A percentile compares a stretch with the other conserved stretches of the same genome.
Evolutionary conservation across 2,329 filamentous ascomycete species (phyloP).

Genomic region (Fusarium scirpi): DNA sequence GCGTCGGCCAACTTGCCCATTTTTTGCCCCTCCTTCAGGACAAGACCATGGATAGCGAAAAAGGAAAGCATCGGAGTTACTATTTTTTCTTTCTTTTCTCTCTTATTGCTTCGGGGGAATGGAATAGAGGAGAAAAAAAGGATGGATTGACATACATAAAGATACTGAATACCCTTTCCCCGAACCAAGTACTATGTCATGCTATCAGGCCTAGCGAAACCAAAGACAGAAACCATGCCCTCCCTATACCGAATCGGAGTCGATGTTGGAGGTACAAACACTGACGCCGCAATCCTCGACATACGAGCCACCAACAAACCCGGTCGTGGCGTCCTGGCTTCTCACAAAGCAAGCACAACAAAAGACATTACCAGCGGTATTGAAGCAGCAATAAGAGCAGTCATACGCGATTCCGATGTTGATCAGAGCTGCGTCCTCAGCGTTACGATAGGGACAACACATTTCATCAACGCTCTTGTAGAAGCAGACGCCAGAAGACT

Average conservation of each 20-base stretch:
- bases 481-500: constrained; percentile 59
- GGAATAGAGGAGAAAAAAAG: not conserved
- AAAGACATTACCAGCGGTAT: constrained; percentile 64
- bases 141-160: not conserved
- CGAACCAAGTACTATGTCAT: not conserved
- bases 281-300: constrained; percentile 60
- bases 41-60: not conserved
- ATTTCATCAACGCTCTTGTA: constrained; percentile 63
- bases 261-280: constrained; percentile 57
- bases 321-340: constrained; percentile 58
- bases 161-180: not conserved
- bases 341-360: constrained; percentile 63
- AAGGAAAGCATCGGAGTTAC: constrained; percentile 19
- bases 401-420: constrained; percentile 55
- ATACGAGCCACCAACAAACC: constrained; percentile 51
- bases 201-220: constrained; percentile 8
- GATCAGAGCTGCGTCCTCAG: constrained; percentile 56
- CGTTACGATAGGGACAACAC: constrained; percentile 63
- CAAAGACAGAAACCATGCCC: constrained; percentile 45
- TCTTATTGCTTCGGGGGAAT: not conserved
- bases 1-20: constrained; percentile 27
- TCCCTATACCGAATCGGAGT: constrained; percentile 59
- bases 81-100: not conserved
- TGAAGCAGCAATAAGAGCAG: constrained; percentile 57
- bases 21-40: constrained; percentile 2